Conservation (phyloP, 108 stramenopile genomes). For the Skeletonema potamos region DNA sequence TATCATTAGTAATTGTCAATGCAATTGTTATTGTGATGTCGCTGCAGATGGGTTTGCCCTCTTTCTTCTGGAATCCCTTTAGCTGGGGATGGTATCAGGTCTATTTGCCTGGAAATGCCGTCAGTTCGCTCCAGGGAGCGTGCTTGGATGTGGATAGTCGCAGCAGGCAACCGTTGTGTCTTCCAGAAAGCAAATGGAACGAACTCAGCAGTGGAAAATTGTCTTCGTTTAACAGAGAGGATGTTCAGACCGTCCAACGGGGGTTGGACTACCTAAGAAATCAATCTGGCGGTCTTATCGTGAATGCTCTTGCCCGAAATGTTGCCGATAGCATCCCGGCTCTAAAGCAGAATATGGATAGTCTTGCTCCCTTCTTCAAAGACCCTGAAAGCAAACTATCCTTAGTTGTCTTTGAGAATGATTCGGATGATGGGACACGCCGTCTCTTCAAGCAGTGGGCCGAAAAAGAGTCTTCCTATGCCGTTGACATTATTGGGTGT, state of each 20-base stretch:
- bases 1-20: constrained; percentile 14
- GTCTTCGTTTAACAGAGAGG: constrained; percentile 42
- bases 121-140: constrained; percentile 17
- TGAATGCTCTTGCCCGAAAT: constrained; percentile 53
- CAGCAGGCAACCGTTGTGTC: constrained; percentile 24
- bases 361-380: constrained; percentile 39
- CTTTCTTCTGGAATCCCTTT: constrained; percentile 37
- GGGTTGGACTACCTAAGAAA: constrained; percentile 45
- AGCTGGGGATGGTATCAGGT: constrained; percentile 47
- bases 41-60: constrained; percentile 39
- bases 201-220: constrained; percentile 38
- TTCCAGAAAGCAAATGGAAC: constrained; percentile 38
- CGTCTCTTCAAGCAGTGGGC: constrained; percentile 41
- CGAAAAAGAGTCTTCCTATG: constrained; percentile 15
- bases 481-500: constrained; percentile 48
- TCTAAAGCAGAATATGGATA: constrained; percentile 43
- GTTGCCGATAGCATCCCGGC: constrained; percentile 40
- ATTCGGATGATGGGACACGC: constrained; percentile 53
- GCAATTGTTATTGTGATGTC: constrained; percentile 20
- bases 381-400: constrained; percentile 19
- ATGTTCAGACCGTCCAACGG: constrained; percentile 44
- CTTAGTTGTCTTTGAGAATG: constrained; percentile 55
- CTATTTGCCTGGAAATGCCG: constrained; percentile 19
- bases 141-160: constrained; percentile 30
- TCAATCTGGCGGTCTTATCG: constrained; percentile 34